phyloP scores from a whole-genome alignment of 805 yeast species.

The Zygoascus tannicola region DNA sequence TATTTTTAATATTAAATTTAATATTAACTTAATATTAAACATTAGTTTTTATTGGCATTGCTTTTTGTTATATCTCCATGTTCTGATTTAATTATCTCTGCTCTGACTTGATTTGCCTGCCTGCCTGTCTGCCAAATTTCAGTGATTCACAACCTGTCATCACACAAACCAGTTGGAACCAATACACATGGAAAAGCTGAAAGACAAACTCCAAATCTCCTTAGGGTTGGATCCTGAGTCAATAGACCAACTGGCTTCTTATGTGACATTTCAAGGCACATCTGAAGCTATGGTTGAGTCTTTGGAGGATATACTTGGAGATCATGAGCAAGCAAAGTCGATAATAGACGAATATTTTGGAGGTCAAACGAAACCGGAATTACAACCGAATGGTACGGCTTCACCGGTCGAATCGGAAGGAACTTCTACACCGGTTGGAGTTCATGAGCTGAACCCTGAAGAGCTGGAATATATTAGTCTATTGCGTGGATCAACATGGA shows the following conservation, averaged over 20 bases:
- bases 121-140: too few relatives aligned
- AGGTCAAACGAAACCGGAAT: background rate
- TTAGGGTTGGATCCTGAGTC: constrained; percentile 1
- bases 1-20: too few relatives aligned
- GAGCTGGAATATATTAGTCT: background rate
- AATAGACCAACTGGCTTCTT: constrained; percentile 1
- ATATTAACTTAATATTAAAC: too few relatives aligned
- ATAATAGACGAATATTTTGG: constrained; percentile 1
- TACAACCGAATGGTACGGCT: background rate
- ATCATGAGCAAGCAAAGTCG: background rate
- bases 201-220: background rate
- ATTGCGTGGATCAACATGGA: constrained; percentile 4
- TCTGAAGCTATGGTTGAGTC: constrained; percentile 1
- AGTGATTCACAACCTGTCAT: too few relatives aligned
- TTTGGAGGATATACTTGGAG: constrained; percentile 1
- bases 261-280: constrained; percentile 2
- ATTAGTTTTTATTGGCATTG: too few relatives aligned
- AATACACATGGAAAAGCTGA: constrained; percentile 1
- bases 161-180: too few relatives aligned
- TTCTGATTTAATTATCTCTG: too few relatives aligned
- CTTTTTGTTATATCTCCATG: too few relatives aligned
- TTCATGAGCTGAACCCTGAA: background rate
- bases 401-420: background rate
- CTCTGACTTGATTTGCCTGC: too few relatives aligned
- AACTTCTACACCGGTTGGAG: constrained; percentile 9